Evolutionary conservation across 2,329 filamentous ascomycete species (phyloP), one percentile per base, ranked within the genome.

Genomic region (Gliomastix tumulicola): DNA sequence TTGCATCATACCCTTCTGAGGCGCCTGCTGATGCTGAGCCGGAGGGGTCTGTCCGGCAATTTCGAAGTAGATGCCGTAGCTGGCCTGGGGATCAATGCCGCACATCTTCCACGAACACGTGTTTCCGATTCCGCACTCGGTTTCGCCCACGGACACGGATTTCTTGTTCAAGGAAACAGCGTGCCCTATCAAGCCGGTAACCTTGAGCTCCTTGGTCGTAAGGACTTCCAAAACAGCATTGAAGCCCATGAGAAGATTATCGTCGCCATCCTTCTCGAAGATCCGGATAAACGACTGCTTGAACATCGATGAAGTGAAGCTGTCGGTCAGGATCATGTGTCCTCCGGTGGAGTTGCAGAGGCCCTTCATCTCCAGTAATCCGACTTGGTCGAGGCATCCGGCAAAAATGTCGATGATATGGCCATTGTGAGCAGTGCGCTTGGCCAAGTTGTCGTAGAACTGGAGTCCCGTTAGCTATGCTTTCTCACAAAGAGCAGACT

Each of bases 41-140:
- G 88, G 88, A 13, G 34, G 18, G 23, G 88, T 88, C 63, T 97
- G 92, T 50, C 85, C 88, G 32, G 92, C 90, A 55, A 98, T 94
- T 61, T 98, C 92, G 51, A 97, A 98, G 65, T 97, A 98, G 44
- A 98, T 76, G 42, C 88, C 92, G 52, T 97, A 97, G 53, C 88
- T 96, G 21, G 92, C 81, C 38, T 81, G 84, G 10, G 92, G 92
- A 51, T 97, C 89, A 48, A 98, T 96, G 48, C 88, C 89, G 53
- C 92, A 97, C 90, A 98, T 96, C 66, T 98, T 98, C 92, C 92
- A 98, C 4, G 89, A 90, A 62, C 90, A 97, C 1, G 92, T 98
- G 57, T 97, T 97, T 46, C 92, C 92, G 50, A 98, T 96, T 53
- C 92, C 92, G 51, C 90, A 96, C 59, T 98, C 92, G 0, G 92